Conservation (phyloP, 306 rosid genomes). For the Begonia fuchsioides region DNA sequence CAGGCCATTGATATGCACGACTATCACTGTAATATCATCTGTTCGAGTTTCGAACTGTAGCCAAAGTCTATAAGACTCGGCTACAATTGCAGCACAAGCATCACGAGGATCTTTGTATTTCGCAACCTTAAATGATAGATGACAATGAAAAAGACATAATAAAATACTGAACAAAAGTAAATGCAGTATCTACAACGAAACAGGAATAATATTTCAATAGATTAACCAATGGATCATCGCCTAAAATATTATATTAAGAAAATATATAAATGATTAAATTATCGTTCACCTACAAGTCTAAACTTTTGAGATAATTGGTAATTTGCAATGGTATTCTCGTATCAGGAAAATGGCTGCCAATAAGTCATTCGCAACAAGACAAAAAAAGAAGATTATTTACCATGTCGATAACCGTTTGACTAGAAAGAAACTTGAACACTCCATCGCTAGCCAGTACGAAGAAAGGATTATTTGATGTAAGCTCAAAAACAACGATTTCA, state of each 20-base stretch:
- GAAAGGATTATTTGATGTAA: slow-evolving; percentile 70
- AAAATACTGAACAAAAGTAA: neutral
- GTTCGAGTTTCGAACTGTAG: slow-evolving; percentile 97
- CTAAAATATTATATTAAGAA: no score
- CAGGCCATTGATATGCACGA: slow-evolving; percentile 83
- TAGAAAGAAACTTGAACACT: slow-evolving; percentile 91
- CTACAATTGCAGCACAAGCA: slow-evolving; percentile 99
- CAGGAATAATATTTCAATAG: neutral
- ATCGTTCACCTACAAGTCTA: no score
- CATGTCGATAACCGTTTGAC: slow-evolving; percentile 93
- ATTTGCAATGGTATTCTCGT: no score
- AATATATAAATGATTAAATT: no score
- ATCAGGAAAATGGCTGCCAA: no score
- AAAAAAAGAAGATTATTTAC: slow-evolving; percentile 27
- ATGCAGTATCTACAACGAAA: neutral
- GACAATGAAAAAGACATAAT: slow-evolving; percentile 6
- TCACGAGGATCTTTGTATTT: slow-evolving; percentile 90
- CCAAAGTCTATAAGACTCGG: slow-evolving; percentile 96
- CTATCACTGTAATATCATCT: slow-evolving; percentile 89
- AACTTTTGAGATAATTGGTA: no score
- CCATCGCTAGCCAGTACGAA: slow-evolving; percentile 96
- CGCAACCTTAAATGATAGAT: slow-evolving; percentile 42
- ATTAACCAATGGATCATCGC: no score
- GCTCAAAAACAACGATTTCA: slow-evolving; percentile 82
- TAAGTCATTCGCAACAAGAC: neutral